phyloP scores from a whole-genome alignment of 805 yeast species.

The Candida vaughaniae region DNA sequence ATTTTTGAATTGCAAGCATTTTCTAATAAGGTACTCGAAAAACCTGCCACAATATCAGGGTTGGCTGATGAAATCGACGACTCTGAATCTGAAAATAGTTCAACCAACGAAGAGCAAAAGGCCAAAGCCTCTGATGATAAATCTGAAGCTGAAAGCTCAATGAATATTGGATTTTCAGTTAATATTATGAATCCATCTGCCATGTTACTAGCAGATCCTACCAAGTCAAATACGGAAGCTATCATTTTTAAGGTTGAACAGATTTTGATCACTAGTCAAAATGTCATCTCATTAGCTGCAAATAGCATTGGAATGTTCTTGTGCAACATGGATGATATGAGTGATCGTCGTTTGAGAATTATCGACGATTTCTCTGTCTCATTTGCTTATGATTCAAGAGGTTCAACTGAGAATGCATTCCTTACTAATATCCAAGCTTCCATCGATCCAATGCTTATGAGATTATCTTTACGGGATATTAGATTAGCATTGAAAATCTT shows the following conservation, averaged over 20 bases:
- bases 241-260: conserved; percentile 88
- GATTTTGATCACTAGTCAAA: conserved; percentile 65
- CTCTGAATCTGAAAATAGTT: background rate
- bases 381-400: conserved; percentile 67
- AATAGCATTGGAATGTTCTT: conserved; percentile 85
- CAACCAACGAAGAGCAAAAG: background rate
- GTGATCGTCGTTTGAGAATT: conserved; percentile 64
- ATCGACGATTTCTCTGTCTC: conserved; percentile 88
- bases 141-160: conserved; percentile 4
- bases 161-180: conserved; percentile 50
- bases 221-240: conserved; percentile 71
- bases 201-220: conserved; percentile 77
- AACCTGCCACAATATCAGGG: conserved; percentile 15
- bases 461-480: conserved; percentile 86
- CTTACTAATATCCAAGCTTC: conserved; percentile 66
- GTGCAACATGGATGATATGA: conserved; percentile 66
- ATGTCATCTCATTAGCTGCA: conserved; percentile 63
- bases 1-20: conserved; percentile 72
- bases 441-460: conserved; percentile 74
- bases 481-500: conserved; percentile 73
- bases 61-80: conserved; percentile 16
- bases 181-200: conserved; percentile 77
- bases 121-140: background rate
- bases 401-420: conserved; percentile 56
- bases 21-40: conserved; percentile 48